phyloP scores from a whole-genome alignment of 768 basidiomycete species.

The Boletus sp. region DNA sequence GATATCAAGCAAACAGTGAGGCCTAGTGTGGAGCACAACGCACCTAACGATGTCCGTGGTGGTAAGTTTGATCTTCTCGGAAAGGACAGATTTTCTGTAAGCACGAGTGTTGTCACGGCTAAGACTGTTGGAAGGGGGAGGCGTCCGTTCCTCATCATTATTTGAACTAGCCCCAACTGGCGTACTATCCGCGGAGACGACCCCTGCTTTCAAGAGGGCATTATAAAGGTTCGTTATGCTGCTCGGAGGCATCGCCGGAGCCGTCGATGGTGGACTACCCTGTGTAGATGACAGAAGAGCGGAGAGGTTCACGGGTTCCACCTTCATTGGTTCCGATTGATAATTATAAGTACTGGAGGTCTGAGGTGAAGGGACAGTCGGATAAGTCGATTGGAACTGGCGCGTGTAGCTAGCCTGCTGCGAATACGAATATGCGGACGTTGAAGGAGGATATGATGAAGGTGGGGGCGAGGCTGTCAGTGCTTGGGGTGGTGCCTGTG shows the following conservation, averaged over 20 bases:
- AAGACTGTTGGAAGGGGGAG: constrained; percentile 33
- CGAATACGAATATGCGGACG: constrained; percentile 31
- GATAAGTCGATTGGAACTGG: constrained; percentile 31
- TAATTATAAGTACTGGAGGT: constrained; percentile 29
- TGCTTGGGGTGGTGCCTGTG: constrained; percentile 35
- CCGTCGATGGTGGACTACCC: constrained; percentile 23
- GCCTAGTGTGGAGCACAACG: constrained; percentile 17
- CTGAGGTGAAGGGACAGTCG: constrained; percentile 33
- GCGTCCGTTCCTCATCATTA: constrained; percentile 27
- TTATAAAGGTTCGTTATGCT: constrained; percentile 61
- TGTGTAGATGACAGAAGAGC: constrained; percentile 28
- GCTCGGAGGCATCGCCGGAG: constrained; percentile 23
- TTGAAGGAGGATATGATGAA: constrained; percentile 20
- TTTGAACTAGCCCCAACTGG: constrained; percentile 47
- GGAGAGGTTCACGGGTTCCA: constrained; percentile 32
- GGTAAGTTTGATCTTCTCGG: constrained; percentile 58
- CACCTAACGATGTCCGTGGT: constrained; percentile 75
- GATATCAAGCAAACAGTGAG: neutral
- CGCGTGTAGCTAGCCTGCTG: constrained; percentile 30
- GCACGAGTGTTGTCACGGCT: constrained; percentile 50
- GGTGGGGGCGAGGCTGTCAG: constrained; percentile 30
- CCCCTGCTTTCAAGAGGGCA: constrained; percentile 76
- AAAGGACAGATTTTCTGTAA: constrained; percentile 61
- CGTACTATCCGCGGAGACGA: constrained; percentile 57
- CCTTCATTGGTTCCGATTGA: constrained; percentile 26